Conservation (phyloP, 2,329 filamentous ascomycete genomes). For the Colletotrichum sp. region DNA sequence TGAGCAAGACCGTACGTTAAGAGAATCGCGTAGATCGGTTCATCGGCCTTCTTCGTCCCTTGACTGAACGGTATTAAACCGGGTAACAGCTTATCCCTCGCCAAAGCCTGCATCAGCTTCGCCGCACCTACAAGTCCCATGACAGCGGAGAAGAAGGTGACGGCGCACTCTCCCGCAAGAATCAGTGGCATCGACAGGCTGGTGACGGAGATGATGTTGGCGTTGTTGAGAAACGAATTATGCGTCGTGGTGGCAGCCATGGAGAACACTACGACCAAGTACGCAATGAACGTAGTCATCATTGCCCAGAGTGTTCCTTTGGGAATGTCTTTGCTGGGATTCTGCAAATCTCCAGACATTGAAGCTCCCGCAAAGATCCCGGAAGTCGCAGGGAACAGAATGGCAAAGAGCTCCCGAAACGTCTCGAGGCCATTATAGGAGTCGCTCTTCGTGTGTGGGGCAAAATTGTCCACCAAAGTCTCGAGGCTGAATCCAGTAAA, state of each 20-base stretch:
- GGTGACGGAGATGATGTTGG: conserved; percentile 82
- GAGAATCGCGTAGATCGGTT: conserved; percentile 77
- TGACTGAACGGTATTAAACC: conserved; percentile 76
- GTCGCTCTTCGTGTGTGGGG: conserved; percentile 69
- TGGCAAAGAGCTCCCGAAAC: conserved; percentile 84
- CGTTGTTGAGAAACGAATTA: conserved; percentile 72
- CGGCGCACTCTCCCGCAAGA: conserved; percentile 81
- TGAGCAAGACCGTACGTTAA: conserved; percentile 79
- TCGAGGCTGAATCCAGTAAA: conserved; percentile 78
- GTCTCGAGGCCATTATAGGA: conserved; percentile 67
- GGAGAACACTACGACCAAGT: conserved; percentile 76
- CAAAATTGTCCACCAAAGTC: conserved; percentile 76
- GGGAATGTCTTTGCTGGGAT: conserved; percentile 84
- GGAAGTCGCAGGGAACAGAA: conserved; percentile 74
- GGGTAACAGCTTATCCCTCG: conserved; percentile 78
- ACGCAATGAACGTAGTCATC: conserved; percentile 75
- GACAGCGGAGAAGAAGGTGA: conserved; percentile 81
- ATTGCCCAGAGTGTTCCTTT: conserved; percentile 83
- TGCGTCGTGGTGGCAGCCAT: conserved; percentile 79
- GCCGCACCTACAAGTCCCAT: conserved; percentile 89
- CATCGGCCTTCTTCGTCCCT: conserved; percentile 73
- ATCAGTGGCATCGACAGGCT: conserved; percentile 77
- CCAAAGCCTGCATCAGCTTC: conserved; percentile 83
- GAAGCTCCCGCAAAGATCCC: conserved; percentile 75
- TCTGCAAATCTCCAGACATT: conserved; percentile 86